Evolutionary conservation across 495 filamentous ascomycete species (phyloP).

Genomic region (Filosporella fistucella): DNA sequence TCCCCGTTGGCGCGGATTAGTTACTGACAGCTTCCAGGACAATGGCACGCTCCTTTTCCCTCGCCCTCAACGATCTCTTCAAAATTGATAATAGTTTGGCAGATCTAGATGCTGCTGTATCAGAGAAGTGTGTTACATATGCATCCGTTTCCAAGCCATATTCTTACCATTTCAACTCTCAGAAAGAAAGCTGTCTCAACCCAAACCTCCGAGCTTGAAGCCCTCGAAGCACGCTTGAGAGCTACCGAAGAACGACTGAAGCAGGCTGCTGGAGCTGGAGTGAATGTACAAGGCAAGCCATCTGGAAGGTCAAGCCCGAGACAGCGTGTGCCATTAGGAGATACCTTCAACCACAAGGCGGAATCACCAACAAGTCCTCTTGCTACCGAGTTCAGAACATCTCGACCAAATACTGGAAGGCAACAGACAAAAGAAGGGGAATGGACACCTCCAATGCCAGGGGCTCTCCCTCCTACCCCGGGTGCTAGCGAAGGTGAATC

Average conservation of each 20-base stretch:
- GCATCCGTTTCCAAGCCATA: not conserved
- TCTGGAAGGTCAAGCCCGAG: conserved; percentile 21
- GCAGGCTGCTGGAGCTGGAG: conserved; percentile 9
- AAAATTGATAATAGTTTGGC: conserved; percentile 75
- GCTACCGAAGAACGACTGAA: conserved; percentile 82
- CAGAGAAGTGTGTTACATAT: conserved; percentile 70
- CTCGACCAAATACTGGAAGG: conserved; percentile 17
- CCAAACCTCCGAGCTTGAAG: conserved; percentile 76
- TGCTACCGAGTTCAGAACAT: conserved; percentile 21
- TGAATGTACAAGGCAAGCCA: not conserved
- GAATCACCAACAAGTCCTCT: conserved; percentile 16
- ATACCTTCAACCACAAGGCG: conserved; percentile 25
- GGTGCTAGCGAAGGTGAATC: conserved; percentile 56
- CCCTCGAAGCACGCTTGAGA: conserved; percentile 75
- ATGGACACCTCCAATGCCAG: conserved; percentile 26
- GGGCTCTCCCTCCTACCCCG: conserved; percentile 49
- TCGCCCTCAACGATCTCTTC: conserved; percentile 85
- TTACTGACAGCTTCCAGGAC: conserved; percentile 49
- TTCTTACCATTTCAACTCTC: conserved; percentile 24
- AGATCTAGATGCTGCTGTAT: conserved; percentile 69
- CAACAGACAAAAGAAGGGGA: conserved; percentile 25
- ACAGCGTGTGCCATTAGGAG: conserved; percentile 28
- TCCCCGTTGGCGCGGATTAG: not conserved
- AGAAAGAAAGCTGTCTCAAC: conserved; percentile 69
- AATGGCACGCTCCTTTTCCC: conserved; percentile 81